Conservation (phyloP, 1,284 basidiomycete genomes). For the Austroboletus rostrupii region DNA sequence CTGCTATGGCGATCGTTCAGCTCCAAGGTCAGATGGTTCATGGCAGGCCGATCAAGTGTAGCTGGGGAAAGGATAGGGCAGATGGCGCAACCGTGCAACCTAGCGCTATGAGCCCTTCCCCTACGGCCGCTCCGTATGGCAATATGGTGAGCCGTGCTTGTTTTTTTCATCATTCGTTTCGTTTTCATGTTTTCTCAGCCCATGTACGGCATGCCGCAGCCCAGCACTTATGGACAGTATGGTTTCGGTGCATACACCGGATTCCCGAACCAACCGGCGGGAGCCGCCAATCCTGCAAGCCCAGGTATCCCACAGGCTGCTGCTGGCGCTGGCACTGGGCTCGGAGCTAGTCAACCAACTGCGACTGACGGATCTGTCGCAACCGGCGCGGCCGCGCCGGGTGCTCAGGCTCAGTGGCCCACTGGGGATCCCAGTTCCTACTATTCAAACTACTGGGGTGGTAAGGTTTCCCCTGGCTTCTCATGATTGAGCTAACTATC, state of each 20-base stretch:
- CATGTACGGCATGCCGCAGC: slow-evolving; percentile 85
- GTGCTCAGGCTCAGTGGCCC: slow-evolving; percentile 69
- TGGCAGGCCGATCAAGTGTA: slow-evolving; percentile 93
- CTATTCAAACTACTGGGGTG: slow-evolving; percentile 82
- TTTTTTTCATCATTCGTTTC: slow-evolving; percentile 6
- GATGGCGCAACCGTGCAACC: slow-evolving; percentile 61
- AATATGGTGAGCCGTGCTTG: slow-evolving; percentile 54
- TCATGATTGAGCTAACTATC: slow-evolving; percentile 14
- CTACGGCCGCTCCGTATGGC: slow-evolving; percentile 65
- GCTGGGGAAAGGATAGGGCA: slow-evolving; percentile 94
- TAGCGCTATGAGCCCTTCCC: slow-evolving; percentile 58
- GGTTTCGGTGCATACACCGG: slow-evolving; percentile 70
- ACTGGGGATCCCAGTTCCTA: slow-evolving; percentile 68
- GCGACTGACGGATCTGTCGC: slow-evolving; percentile 52
- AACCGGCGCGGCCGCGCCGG: slow-evolving; percentile 44
- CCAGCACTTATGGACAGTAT: slow-evolving; percentile 75
- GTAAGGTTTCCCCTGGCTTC: slow-evolving; percentile 37
- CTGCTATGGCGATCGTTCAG: slow-evolving; percentile 94
- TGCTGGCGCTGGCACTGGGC: slow-evolving; percentile 49
- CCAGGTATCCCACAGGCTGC: slow-evolving; percentile 67
- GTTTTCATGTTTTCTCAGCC: slow-evolving; percentile 42
- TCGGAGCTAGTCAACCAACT: slow-evolving; percentile 52
- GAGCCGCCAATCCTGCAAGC: slow-evolving; percentile 46
- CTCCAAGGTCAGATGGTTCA: slow-evolving; percentile 94
- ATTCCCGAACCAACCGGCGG: slow-evolving; percentile 58